These are phyloP conservation scores for Rhodocollybia butyracea DNA, from an alignment of 768 basidiomycete genomes.

Conservation along the genomic window DNA sequence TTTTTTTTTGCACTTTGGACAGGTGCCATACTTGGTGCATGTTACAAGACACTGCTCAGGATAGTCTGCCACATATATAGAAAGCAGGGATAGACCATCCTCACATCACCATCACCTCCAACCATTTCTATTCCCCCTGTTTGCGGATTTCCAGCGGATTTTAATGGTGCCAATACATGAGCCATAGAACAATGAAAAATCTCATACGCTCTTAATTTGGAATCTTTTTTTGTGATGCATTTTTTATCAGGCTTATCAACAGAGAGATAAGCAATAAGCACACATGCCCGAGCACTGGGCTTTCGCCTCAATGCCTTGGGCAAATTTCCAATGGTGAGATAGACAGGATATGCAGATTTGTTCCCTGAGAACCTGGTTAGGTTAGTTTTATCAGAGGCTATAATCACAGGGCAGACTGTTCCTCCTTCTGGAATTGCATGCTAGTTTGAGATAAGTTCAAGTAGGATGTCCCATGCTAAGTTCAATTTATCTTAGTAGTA, in stretches of 20 bases:
- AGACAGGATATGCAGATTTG: not conserved
- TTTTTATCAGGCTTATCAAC: constrained; percentile 20
- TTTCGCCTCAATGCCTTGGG: constrained; percentile 19
- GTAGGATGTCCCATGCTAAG: too few relatives aligned
- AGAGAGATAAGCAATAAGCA: constrained; percentile 38
- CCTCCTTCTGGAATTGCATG: not conserved
- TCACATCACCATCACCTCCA: too few relatives aligned
- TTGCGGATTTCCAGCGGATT: not conserved
- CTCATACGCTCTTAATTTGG: not conserved
- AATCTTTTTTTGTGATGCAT: not conserved
- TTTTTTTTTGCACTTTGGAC: not conserved
- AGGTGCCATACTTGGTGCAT: constrained; percentile 3
- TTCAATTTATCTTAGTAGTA: not conserved
- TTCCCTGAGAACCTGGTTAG: too few relatives aligned
- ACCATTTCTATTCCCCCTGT: not conserved
- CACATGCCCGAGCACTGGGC: constrained; percentile 25
- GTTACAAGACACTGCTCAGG: constrained; percentile 7
- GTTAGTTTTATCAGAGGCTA: not conserved
- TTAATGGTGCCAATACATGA: not conserved
- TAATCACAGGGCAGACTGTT: not conserved
- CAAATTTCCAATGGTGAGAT: not conserved
- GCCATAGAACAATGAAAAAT: not conserved
- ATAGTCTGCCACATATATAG: constrained; percentile 7
- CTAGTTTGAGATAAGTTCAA: not conserved
- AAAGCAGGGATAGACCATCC: not conserved